Base-by-base conservation (phyloP, 371 early-diverging fungal genomes). In the Batrachochytrium dendrobatidis region DNA sequence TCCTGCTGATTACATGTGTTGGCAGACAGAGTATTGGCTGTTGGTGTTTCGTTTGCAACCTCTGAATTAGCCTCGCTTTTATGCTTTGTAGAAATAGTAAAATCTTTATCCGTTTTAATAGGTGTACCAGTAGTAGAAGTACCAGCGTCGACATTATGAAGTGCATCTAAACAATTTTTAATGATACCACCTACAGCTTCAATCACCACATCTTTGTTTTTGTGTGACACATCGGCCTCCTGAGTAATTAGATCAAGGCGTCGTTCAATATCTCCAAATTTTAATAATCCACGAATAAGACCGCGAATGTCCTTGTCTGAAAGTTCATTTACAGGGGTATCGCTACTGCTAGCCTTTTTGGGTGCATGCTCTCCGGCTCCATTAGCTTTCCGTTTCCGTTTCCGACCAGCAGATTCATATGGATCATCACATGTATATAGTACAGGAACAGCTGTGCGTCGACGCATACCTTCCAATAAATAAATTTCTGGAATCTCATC, bases 271-370 rank as follows among this genome's bases (percentile, higher is more conserved):
- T 85, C 82, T 28, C 95, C 95, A 66, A 84, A 95, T 55, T 88
- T 84, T 56, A 88, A 73, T 29, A 95, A 64, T 0, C 85, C 83
- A 33, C 88, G 85, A 39, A 84, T 75, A 52, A 98, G 73, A 10
- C 89, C 83, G 1, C 91, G 80, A 22, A 90, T 65, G 45, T 94
- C 93, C 64, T 89, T 89, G 35, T 87, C 87, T 3, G 78, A 72
- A 25, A 95, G 60, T 8, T 69, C 74, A 58, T 75, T 70, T 0
- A 72, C 73, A 24, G 59, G 71, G 18, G 43, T 22, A 49, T n/a
- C 20, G 49, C 28, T 59, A 35, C 62, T 56, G 56, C 69, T 58
- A 34, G 45, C 44, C 26, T 18, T 24, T 25, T 32, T 55, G 55
- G 1, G n/a, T 32, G 17, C 50, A 62, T 69, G 76, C 67, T 81